These are phyloP conservation scores for Hymenoscyphus scutula DNA, from an alignment of 2,329 filamentous ascomycete genomes.

Conservation along the genomic window DNA sequence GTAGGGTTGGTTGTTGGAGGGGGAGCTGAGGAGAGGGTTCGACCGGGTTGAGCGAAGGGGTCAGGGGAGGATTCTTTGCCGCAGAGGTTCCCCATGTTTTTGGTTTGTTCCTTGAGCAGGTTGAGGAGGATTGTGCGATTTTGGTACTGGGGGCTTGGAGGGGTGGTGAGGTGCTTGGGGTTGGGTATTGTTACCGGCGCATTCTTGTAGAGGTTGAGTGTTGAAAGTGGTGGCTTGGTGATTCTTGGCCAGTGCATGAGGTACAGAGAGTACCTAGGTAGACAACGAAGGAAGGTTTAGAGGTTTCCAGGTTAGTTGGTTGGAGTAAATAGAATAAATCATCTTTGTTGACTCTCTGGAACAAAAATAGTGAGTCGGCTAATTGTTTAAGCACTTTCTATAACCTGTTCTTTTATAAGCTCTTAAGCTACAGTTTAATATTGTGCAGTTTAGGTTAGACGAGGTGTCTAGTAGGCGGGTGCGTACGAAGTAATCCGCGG, in stretches of 20 bases:
- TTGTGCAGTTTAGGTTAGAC: too few relatives aligned
- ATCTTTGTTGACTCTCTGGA: too few relatives aligned
- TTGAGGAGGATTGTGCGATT: not conserved
- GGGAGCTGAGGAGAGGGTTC: slow-evolving; percentile 58
- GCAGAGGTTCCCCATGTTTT: slow-evolving; percentile 80
- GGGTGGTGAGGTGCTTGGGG: not conserved
- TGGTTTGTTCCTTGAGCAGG: not conserved
- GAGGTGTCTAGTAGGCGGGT: too few relatives aligned
- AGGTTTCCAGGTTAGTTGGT: too few relatives aligned
- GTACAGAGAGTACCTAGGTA: not conserved
- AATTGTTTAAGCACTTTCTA: too few relatives aligned
- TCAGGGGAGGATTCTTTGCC: slow-evolving; percentile 66
- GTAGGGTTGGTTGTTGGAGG: slow-evolving; percentile 43
- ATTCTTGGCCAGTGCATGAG: not conserved
- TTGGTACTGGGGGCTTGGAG: not conserved
- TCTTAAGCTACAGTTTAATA: too few relatives aligned
- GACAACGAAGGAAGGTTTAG: not conserved
- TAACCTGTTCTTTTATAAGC: too few relatives aligned
- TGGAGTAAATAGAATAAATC: too few relatives aligned
- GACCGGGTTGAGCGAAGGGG: slow-evolving; percentile 70
- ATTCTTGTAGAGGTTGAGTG: slow-evolving; percentile 5
- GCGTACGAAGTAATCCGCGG: too few relatives aligned
- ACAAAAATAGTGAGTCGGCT: too few relatives aligned
- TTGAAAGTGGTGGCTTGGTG: not conserved
- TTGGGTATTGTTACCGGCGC: slow-evolving; percentile 5